Evolutionary conservation across 2,329 filamentous ascomycete species (phyloP).

Genomic region (Didymella keratinophila): DNA sequence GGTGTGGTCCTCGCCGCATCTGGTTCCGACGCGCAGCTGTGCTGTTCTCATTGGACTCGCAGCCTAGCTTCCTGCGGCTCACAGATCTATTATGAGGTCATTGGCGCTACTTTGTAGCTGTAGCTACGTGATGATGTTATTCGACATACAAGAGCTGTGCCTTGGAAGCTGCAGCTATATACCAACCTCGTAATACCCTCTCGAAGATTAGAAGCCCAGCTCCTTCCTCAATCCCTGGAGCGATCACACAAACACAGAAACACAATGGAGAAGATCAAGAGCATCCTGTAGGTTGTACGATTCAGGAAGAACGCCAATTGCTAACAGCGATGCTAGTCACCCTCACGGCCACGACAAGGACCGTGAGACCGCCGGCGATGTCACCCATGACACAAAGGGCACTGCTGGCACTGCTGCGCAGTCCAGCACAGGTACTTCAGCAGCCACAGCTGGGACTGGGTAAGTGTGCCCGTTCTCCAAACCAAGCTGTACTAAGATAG

Average conservation of each 20-base stretch:
- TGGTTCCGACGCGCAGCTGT: constrained; percentile 15
- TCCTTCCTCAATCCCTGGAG: constrained; percentile 17
- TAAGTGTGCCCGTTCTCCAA: background rate
- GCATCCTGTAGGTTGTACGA: constrained; percentile 48
- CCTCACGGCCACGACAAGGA: constrained; percentile 49
- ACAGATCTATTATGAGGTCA: constrained; percentile 15
- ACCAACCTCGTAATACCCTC: constrained; percentile 10
- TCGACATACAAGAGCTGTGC: constrained; percentile 29
- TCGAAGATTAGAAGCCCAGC: constrained; percentile 5
- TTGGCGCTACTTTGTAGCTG: constrained; percentile 15
- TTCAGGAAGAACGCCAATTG: background rate
- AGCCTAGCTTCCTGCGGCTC: constrained; percentile 28
- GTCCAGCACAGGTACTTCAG: constrained; percentile 1
- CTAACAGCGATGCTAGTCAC: constrained; percentile 37
- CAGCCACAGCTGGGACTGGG: constrained; percentile 4
- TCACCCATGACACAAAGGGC: constrained; percentile 27
- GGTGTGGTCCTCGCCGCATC: constrained; percentile 22
- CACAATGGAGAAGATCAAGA: constrained; percentile 57
- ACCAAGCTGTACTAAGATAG: background rate
- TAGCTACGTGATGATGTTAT: constrained; percentile 29
- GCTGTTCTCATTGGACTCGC: constrained; percentile 28
- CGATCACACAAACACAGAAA: constrained; percentile 17
- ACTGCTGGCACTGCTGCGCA: constrained; percentile 21
- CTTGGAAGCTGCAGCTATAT: constrained; percentile 29
- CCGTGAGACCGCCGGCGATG: constrained; percentile 38